Base-by-base conservation (phyloP, 1,284 basidiomycete species). In the Chondrostereum purpureum region DNA sequence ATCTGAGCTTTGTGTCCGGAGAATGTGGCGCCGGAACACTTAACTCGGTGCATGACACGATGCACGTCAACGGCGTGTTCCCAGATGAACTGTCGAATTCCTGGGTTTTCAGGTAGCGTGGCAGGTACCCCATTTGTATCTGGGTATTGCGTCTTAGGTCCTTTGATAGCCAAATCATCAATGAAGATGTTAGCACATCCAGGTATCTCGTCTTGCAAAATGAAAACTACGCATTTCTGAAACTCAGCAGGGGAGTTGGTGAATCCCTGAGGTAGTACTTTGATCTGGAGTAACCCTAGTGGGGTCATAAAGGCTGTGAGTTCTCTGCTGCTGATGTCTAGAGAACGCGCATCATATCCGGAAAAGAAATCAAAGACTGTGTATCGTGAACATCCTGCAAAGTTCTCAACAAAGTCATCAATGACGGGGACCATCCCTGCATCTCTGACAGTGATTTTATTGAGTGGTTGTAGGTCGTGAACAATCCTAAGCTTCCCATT, bases 181-280 rank as follows among this genome's bases (percentile, higher is more conserved):
- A 58, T 50, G 23, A 52, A 56, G 6, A 50, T 41, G n/a, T 39
- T 45, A 12, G 48, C 33, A 6, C 19, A n/a, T 1, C 44, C 20
- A 0, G 44, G 42, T 13, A 55, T 51, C 27, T 55, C 51, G 1
- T 51, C 44, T 23, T 61, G 57, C 0, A 69, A 48, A 10, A 67
- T 65, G 38, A 57, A 60, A 0, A 55, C 55, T 4, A 68, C 47
- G 38, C 62, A 51, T 5, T 53, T 53, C n/a, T n/a, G n/a, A n/a
- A n/a, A n/a, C n/a, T n/a, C n/a, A n/a, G n/a, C n/a, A n/a, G n/a
- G n/a, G n/a, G n/a, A n/a, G n/a, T n/a, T n/a, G n/a, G n/a, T n/a
- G n/a, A n/a, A n/a, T n/a, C n/a, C n/a, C n/a, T n/a, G n/a, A n/a
- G n/a, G n/a, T n/a, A n/a, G n/a, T n/a, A n/a, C n/a, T n/a, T n/a